Percentiles rank a stretch among this genome's conserved stretches.
Evolutionary conservation across 805 yeast species (phyloP).

Genomic region (Myxozyma vanderwaltii): DNA sequence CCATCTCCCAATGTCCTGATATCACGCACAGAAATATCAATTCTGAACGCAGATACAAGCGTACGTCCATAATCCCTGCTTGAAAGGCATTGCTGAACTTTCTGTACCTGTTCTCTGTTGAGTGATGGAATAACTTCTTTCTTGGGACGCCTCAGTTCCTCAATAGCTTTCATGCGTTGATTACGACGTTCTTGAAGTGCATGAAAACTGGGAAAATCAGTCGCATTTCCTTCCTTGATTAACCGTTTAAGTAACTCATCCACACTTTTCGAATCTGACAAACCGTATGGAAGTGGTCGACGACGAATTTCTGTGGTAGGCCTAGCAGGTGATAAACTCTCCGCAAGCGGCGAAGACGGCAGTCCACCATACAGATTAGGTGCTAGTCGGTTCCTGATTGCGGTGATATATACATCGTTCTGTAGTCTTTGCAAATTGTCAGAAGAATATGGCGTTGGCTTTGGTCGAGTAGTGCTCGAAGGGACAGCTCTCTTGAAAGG

Average conservation of each 20-base stretch:
- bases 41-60: constrained; percentile 41
- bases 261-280: constrained; percentile 30
- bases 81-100: constrained; percentile 45
- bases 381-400: constrained; percentile 11
- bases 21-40: constrained; percentile 69
- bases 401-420: constrained; percentile 7
- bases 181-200: constrained; percentile 33
- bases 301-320: constrained; percentile 7
- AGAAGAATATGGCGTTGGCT: constrained; percentile 1
- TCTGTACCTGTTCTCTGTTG: constrained; percentile 39
- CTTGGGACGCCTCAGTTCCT: constrained; percentile 28
- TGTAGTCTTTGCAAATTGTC: background rate
- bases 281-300: constrained; percentile 16
- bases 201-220: constrained; percentile 34
- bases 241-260: constrained; percentile 29
- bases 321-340: constrained; percentile 18
- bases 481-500: constrained; percentile 17
- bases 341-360: constrained; percentile 24
- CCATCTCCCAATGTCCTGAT: constrained; percentile 68
- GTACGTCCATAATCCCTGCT: constrained; percentile 36
- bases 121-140: constrained; percentile 42
- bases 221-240: constrained; percentile 26
- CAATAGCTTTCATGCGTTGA: constrained; percentile 29
- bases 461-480: background rate
- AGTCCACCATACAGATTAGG: constrained; percentile 4